Conservation (phyloP, 78 protist species). For the Parvularia atlantis region DNA sequence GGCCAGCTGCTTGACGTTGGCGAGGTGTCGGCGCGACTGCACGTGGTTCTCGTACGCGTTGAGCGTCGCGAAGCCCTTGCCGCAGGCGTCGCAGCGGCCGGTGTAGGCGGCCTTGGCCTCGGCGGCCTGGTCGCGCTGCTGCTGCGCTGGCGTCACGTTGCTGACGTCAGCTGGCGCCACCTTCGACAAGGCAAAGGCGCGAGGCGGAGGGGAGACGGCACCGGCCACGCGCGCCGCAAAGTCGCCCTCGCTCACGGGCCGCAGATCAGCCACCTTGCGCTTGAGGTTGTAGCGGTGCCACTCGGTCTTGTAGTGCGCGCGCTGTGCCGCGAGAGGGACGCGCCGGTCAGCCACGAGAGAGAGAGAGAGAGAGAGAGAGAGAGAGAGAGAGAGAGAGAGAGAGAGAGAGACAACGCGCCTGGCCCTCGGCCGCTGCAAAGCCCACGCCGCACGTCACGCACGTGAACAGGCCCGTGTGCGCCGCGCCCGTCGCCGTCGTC, state of each 20-base stretch:
- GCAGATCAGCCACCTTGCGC: slow-evolving; percentile 58
- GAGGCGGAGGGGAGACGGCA: no score
- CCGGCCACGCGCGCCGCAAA: slow-evolving; percentile 35
- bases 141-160: background rate
- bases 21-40: background rate
- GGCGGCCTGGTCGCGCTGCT: background rate
- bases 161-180: no score
- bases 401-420: no score
- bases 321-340: no score
- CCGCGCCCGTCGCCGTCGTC: background rate
- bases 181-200: no score
- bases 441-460: slow-evolving; percentile 20
- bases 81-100: slow-evolving; percentile 9
- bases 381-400: no score
- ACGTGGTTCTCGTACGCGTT: background rate
- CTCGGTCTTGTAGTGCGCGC: slow-evolving; percentile 60
- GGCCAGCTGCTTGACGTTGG: no score
- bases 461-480: background rate
- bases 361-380: no score
- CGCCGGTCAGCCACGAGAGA: no score
- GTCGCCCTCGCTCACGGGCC: slow-evolving; percentile 37
- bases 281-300: slow-evolving; percentile 69
- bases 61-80: background rate
- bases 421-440: slow-evolving; percentile 4
- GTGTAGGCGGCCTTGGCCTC: background rate